phyloP scores from a whole-genome alignment of 2,329 filamentous ascomycete species.

The Orbilia javanica region DNA sequence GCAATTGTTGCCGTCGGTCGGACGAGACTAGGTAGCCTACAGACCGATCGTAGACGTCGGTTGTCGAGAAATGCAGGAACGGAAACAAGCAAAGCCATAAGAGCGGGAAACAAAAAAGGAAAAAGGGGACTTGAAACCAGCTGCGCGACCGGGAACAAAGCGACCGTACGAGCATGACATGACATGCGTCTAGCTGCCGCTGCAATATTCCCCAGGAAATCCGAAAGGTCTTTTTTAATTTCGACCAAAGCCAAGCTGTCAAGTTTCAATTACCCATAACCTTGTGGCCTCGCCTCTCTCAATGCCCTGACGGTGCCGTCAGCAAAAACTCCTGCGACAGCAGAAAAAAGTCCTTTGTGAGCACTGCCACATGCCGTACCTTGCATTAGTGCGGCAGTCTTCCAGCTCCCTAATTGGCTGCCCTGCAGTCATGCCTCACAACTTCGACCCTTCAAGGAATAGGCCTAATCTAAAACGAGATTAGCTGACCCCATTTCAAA shows the following conservation, averaged over 20 bases:
- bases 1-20: not conserved
- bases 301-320: slow-evolving; percentile 33
- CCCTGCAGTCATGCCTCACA: slow-evolving; percentile 38
- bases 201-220: not conserved
- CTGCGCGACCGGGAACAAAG: slow-evolving; percentile 9
- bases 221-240: not conserved
- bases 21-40: not conserved
- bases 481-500: slow-evolving; percentile 31
- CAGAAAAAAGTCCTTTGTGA: not conserved
- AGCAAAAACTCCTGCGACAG: slow-evolving; percentile 31
- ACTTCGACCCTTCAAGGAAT: slow-evolving; percentile 31
- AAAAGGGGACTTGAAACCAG: slow-evolving; percentile 17
- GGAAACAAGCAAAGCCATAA: slow-evolving; percentile 25
- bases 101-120: slow-evolving; percentile 1
- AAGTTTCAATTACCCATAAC: slow-evolving; percentile 8
- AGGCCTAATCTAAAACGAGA: slow-evolving; percentile 32
- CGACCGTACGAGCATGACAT: slow-evolving; percentile 20
- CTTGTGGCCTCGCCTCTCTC: slow-evolving; percentile 10
- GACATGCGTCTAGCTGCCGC: not conserved
- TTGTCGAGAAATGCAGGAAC: slow-evolving; percentile 17
- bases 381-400: slow-evolving; percentile 39
- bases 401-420: slow-evolving; percentile 22
- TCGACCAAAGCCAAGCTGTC: slow-evolving; percentile 12
- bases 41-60: slow-evolving; percentile 12
- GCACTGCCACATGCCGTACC: slow-evolving; percentile 37